Percentiles rank a stretch among this genome's conserved stretches.
Conservation (phyloP, 2,329 filamentous ascomycete genomes). For the Epichloe glyceriae region DNA sequence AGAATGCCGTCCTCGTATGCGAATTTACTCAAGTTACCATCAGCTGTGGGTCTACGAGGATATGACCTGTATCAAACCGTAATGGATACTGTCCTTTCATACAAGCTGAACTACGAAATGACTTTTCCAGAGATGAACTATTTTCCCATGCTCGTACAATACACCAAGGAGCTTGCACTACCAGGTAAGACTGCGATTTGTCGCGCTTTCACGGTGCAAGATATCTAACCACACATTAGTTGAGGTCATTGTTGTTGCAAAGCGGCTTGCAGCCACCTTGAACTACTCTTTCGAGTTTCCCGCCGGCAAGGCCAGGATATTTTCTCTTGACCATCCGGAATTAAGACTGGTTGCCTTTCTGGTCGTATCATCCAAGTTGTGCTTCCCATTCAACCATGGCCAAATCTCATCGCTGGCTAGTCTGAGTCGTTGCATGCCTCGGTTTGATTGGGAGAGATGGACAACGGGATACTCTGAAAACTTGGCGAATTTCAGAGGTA, state of each 20-base stretch:
- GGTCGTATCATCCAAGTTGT: slow-evolving; percentile 64
- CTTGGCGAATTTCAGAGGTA: slow-evolving; percentile 6
- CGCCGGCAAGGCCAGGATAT: slow-evolving; percentile 28
- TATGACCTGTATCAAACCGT: slow-evolving; percentile 53
- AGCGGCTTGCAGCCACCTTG: slow-evolving; percentile 34
- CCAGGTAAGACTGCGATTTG: slow-evolving; percentile 43
- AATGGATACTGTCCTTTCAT: slow-evolving; percentile 48
- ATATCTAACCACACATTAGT: slow-evolving; percentile 32
- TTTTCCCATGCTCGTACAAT: slow-evolving; percentile 53
- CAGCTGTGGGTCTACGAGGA: slow-evolving; percentile 27
- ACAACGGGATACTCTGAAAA: slow-evolving; percentile 28
- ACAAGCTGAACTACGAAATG: slow-evolving; percentile 55
- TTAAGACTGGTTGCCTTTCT: slow-evolving; percentile 57
- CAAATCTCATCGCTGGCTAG: slow-evolving; percentile 22
- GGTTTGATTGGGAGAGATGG: slow-evolving; percentile 65
- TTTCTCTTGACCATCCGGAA: slow-evolving; percentile 56
- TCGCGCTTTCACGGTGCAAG: not conserved
- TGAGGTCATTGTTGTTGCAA: slow-evolving; percentile 29
- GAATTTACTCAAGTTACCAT: slow-evolving; percentile 40
- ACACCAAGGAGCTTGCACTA: slow-evolving; percentile 58
- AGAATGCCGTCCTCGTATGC: slow-evolving; percentile 51
- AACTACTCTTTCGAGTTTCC: slow-evolving; percentile 42
- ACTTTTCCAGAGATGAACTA: slow-evolving; percentile 60
- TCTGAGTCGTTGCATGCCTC: slow-evolving; percentile 7
- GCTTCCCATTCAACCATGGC: slow-evolving; percentile 58